Base-by-base conservation (phyloP, 2,329 filamentous ascomycete genomes). In the Arthrinium puccinioides region DNA sequence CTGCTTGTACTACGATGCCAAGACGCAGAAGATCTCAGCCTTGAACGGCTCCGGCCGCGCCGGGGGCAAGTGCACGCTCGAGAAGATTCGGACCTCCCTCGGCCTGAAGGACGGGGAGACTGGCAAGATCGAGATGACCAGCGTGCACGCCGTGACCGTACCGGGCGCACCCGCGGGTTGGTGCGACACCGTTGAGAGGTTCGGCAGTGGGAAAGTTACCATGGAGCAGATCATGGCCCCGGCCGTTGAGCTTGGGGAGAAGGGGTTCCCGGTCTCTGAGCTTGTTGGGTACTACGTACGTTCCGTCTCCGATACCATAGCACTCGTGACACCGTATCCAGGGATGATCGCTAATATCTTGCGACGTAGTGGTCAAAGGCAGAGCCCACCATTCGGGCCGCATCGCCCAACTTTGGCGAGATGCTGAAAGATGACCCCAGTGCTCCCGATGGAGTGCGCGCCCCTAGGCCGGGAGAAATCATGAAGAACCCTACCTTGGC, bases 11-110 rank as follows among this genome's bases (percentile, higher is more conserved):
- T 97, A 90, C 67, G 77, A 94, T 56, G 87, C 87, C 28, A 76
- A 82, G 49, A 86, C 82, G 0, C 84, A 84, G 55, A 84, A 84
- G 45, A 82, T 97, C 8, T 82, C 80, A 38, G 86, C 88, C 9
- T 67, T 97, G 60, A 98, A 98, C 60, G 92, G 89, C 15, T 96
- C 89, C 2, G 92, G 92, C n/a, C 80, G 92, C 20, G 78, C 87
- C 4, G 80, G 85, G 5, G 70, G 64, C 36, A 78, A 82, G 25
- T 79, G 67, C 44, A 84, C 80, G 0, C 69, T 94, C 1, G 81
- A 87, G 37, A 71, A 68, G 21, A 72, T 94, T 38, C 76, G 85
- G 18, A 70, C 72, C 39, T 80, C 84, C 44, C 68, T 97, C 18
- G 78, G 76, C 0, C 52, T 92, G 11, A 66, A 71, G 2, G 71